Percentiles rank a stretch among this genome's conserved stretches.
These are phyloP conservation scores for Rhizophagus prolifer DNA, from an alignment of 192 early-diverging fungal species.

Conservation along the genomic window DNA sequence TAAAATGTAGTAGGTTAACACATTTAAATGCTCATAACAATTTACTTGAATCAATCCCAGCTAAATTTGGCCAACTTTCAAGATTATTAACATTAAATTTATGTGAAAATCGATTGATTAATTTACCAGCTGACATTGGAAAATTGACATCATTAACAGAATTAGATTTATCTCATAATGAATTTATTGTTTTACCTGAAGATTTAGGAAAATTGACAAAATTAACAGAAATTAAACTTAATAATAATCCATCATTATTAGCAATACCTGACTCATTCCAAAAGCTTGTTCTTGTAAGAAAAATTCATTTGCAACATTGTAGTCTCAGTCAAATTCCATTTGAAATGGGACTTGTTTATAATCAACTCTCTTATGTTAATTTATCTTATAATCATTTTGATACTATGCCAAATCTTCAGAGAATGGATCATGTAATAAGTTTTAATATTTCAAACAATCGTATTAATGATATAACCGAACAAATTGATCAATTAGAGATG, in stretches of 20 bases:
- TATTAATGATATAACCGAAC: conserved; percentile 39
- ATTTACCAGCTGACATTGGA: conserved; percentile 43
- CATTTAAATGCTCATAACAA: conserved; percentile 51
- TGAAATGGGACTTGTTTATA: conserved; percentile 41
- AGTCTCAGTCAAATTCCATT: conserved; percentile 40
- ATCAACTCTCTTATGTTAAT: conserved; percentile 36
- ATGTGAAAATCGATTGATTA: conserved; percentile 47
- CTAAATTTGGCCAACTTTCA: conserved; percentile 43
- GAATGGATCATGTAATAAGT: conserved; percentile 40
- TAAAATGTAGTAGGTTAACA: conserved; percentile 34
- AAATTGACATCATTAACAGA: conserved; percentile 47
- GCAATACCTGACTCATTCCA: conserved; percentile 38
- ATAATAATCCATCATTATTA: conserved; percentile 41
- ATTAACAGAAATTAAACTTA: conserved; percentile 43
- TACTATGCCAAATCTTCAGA: conserved; percentile 38
- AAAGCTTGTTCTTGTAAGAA: conserved; percentile 31
- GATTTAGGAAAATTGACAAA: conserved; percentile 44
- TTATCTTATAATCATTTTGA: conserved; percentile 45
- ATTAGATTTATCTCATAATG: conserved; percentile 53
- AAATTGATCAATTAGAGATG: conserved; percentile 38
- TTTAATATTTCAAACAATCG: conserved; percentile 44
- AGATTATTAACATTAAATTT: conserved; percentile 48
- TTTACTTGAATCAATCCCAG: conserved; percentile 46
- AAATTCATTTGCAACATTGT: conserved; percentile 44
- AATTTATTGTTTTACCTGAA: conserved; percentile 42